Evolutionary conservation across 2,329 filamentous ascomycete genomes (phyloP).

Genomic region (Colletotrichum navitas): DNA sequence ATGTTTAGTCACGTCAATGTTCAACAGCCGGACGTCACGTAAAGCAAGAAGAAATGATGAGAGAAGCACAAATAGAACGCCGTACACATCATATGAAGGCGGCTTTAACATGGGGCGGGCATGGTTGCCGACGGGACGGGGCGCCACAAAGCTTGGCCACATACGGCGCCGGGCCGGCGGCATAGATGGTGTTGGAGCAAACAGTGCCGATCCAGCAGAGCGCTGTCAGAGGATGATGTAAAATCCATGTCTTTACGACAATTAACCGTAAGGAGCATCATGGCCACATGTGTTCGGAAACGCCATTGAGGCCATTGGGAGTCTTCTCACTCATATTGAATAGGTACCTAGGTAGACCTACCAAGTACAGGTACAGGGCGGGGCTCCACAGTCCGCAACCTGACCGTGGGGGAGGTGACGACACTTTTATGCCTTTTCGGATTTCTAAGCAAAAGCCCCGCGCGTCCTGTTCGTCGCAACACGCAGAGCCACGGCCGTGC

Average conservation of each 20-base stretch:
- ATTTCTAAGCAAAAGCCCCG: constrained; percentile 39
- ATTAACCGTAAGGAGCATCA: background rate
- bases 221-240: background rate
- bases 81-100: background rate
- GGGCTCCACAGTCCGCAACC: background rate
- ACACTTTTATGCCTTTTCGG: constrained; percentile 4
- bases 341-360: too few relatives aligned
- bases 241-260: background rate
- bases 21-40: background rate
- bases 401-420: constrained; percentile 15
- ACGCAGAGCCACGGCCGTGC: background rate
- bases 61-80: background rate
- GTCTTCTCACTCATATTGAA: background rate
- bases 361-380: background rate
- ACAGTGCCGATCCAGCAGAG: background rate
- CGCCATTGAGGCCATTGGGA: too few relatives aligned
- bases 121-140: constrained; percentile 2
- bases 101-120: background rate
- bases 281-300: background rate
- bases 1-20: background rate
- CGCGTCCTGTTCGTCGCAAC: background rate
- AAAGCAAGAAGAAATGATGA: background rate
- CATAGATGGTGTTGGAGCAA: background rate
- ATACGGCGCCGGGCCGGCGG: background rate
- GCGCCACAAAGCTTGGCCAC: background rate